These are phyloP conservation scores for Echeveria elegans DNA, from an alignment of 164 flowering plant species.

Conservation along the genomic window DNA sequence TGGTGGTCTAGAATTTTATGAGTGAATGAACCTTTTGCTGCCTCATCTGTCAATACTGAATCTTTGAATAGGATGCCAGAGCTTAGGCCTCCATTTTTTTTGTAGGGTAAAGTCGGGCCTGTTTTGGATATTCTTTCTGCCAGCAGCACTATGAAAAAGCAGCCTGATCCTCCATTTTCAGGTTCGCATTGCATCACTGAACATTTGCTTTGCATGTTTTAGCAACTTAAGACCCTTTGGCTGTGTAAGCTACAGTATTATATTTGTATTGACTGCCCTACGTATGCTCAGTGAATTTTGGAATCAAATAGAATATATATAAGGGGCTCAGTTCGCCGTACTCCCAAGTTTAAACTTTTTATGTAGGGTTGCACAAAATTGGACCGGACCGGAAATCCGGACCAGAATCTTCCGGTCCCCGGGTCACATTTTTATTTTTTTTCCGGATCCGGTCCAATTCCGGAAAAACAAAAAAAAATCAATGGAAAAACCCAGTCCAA, in stretches of 20 bases:
- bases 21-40: background rate
- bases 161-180: conserved; percentile 16
- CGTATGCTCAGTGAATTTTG: background rate
- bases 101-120: background rate
- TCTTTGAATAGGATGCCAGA: background rate
- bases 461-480: background rate
- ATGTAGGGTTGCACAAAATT: too few species aligned
- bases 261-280: background rate
- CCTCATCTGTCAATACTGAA: background rate
- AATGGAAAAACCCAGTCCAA: background rate
- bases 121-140: conserved; percentile 36
- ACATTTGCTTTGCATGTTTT: background rate
- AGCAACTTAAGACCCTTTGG: background rate
- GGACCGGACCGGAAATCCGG: too few species aligned
- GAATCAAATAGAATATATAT: too few species aligned
- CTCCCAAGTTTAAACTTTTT: too few species aligned
- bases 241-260: background rate
- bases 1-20: background rate
- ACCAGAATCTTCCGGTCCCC: too few species aligned
- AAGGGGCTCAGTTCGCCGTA: too few species aligned
- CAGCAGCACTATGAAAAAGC: conserved; percentile 34
- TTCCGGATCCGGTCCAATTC: too few species aligned
- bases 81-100: background rate
- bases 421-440: too few species aligned
- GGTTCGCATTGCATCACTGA: conserved; percentile 17